phyloP scores from a whole-genome alignment of 2,329 filamentous ascomycete species.

The Berkeleyomyces basicola region DNA sequence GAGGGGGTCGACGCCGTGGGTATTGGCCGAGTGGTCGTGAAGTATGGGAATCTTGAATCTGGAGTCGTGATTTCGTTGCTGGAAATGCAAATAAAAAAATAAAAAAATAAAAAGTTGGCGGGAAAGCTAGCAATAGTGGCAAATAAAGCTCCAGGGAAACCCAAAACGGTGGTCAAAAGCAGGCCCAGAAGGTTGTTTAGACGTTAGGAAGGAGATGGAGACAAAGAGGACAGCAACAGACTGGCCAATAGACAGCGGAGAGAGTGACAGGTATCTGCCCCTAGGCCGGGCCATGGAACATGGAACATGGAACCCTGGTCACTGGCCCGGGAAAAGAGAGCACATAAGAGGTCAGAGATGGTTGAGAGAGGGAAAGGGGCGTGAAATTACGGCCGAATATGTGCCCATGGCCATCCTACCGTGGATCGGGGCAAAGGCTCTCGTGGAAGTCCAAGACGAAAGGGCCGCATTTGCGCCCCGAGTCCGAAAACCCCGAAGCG shows the following conservation, averaged over 20 bases:
- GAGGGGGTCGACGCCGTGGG: too few relatives aligned
- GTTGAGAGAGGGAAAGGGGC: background rate
- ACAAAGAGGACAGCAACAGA: background rate
- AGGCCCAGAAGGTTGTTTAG: background rate
- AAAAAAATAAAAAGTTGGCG: background rate
- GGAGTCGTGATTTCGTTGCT: background rate
- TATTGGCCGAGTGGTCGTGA: too few relatives aligned
- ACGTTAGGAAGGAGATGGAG: background rate
- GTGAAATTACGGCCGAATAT: background rate
- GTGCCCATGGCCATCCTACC: background rate
- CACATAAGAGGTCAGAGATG: background rate
- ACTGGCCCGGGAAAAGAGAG: background rate
- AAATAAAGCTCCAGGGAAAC: background rate
- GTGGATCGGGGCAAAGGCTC: too few relatives aligned
- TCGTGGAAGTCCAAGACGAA: too few relatives aligned
- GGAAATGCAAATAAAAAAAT: too few relatives aligned
- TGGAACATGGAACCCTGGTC: background rate
- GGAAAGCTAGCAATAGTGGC: background rate
- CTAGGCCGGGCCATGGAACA: background rate
- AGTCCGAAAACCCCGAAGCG: background rate
- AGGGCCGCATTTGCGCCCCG: background rate
- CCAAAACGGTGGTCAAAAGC: conserved; percentile 3
- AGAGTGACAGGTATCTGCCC: background rate
- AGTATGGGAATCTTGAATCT: too few relatives aligned
- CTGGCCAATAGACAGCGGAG: background rate